Evolutionary conservation across 1,284 basidiomycete genomes (phyloP).

Genomic region (Papiliotrema terrestris): DNA sequence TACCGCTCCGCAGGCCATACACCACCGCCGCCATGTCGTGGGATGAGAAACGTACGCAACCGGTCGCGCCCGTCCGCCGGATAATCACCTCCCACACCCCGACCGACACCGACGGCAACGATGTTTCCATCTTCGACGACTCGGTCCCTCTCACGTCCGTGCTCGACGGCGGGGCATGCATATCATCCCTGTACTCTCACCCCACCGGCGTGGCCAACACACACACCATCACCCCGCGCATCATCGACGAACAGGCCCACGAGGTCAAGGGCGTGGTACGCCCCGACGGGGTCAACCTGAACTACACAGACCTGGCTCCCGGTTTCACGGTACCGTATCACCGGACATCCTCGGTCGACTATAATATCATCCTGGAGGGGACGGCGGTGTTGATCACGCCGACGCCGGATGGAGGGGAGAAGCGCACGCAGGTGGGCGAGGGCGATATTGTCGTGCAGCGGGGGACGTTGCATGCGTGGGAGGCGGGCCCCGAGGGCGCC

Average conservation of each 20-base stretch:
- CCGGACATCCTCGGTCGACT: slow-evolving; percentile 42
- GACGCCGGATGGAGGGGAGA: slow-evolving; percentile 18
- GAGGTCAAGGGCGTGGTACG: slow-evolving; percentile 25
- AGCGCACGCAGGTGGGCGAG: slow-evolving; percentile 30
- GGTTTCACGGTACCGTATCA: slow-evolving; percentile 35
- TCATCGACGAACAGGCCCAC: slow-evolving; percentile 16
- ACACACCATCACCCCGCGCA: slow-evolving; percentile 15
- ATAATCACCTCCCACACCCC: slow-evolving; percentile 37
- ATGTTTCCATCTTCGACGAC: slow-evolving; percentile 27
- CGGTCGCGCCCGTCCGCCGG: slow-evolving; percentile 22
- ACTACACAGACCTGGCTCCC: slow-evolving; percentile 40
- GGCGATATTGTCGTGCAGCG: slow-evolving; percentile 46
- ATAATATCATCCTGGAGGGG: slow-evolving; percentile 41
- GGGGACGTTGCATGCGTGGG: slow-evolving; percentile 47
- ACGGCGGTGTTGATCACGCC: slow-evolving; percentile 35
- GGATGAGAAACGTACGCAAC: too few species aligned
- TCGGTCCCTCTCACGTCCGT: slow-evolving; percentile 17
- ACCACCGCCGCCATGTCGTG: too few species aligned
- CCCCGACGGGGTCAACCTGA: slow-evolving; percentile 38
- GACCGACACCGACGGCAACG: slow-evolving; percentile 18
- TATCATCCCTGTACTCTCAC: slow-evolving; percentile 34
- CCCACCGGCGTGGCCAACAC: slow-evolving; percentile 23
- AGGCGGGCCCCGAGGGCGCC: slow-evolving; percentile 40
- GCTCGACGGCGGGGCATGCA: slow-evolving; percentile 24
- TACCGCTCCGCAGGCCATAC: too few species aligned